Base-by-base conservation (phyloP, 2,329 filamentous ascomycete genomes). In the Botrytis paeoniae region DNA sequence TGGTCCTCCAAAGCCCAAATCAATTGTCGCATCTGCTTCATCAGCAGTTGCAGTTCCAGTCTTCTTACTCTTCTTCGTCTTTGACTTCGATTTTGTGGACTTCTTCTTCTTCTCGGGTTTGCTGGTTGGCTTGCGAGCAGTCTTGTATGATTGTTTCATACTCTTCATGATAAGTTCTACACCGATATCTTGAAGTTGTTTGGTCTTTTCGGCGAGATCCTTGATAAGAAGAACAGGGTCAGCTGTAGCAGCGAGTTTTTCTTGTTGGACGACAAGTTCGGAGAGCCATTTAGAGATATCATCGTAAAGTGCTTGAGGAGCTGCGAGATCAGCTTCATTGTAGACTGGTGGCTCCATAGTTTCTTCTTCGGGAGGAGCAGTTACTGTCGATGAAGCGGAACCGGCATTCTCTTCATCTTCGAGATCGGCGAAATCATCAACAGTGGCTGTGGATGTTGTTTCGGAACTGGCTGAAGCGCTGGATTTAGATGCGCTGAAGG, bases 161-260 rank as follows among this genome's bases (percentile, higher is more conserved):
- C 88, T 88, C 84, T 90, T 92, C 85, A 91, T 88, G 71, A 93
- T 87, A 66, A 95, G 85, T 37, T 93, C 89, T 81, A 91, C 87
- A 77, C 89, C 88, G 7, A 86, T 88, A 80, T 92, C 90, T 80
- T 92, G 89, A 10, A 98, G 86, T 80, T 92, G 89, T 78, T 90
- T 89, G 25, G 90, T 87, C 82, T 91, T 92, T 37, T 85, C 86
- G 73, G 89, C 84, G 43, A 97, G 82, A 41, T 97, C 95, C 79
- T 91, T 90, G 76, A 90, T 84, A 0, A 91, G 86, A 14, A 97
- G 85, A 10, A 91, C 90, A 0, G 94, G 93, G 76, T 98, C 90
- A 16, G 93, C 93, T 3, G 90, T 89, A 2, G 85, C 83, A 25
- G 86, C 84, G 4, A 97, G 88, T 77, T 89, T 90, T 43, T 90